A percentile compares a stretch with the other conserved stretches of the same genome.
phyloP scores from a whole-genome alignment of 1,284 basidiomycete species.

The Ganoderma leucocontextum region DNA sequence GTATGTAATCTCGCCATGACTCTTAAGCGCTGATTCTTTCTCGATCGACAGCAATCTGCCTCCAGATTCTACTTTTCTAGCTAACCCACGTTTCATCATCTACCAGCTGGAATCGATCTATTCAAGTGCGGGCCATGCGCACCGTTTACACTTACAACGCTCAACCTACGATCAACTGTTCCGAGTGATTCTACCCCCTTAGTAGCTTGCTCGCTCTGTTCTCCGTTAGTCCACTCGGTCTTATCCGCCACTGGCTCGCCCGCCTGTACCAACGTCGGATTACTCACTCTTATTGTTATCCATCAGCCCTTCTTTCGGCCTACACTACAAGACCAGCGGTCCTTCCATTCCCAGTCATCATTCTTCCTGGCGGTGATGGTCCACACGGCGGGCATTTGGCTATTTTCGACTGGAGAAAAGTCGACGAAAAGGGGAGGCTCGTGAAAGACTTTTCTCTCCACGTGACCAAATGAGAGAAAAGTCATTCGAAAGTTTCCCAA shows the following conservation, averaged over 20 bases:
- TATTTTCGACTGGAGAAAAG: too few species aligned
- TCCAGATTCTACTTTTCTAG: background rate
- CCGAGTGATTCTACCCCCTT: background rate
- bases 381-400: too few species aligned
- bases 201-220: background rate
- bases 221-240: background rate
- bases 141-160: background rate
- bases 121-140: background rate
- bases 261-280: background rate
- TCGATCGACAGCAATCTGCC: background rate
- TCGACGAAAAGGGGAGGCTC: too few species aligned
- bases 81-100: background rate
- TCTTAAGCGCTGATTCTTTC: background rate
- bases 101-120: background rate
- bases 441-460: too few species aligned
- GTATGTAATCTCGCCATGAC: background rate
- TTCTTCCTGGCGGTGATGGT: conserved; percentile 1
- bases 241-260: background rate
- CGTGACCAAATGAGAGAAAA: too few species aligned
- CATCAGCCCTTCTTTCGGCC: background rate
- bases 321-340: background rate
- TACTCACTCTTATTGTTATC: background rate
- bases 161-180: background rate
- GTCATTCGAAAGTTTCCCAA: too few species aligned
- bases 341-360: conserved; percentile 1